Conservation (phyloP, 2,329 filamentous ascomycete species). For the Pseudogymnoascus sp. region DNA sequence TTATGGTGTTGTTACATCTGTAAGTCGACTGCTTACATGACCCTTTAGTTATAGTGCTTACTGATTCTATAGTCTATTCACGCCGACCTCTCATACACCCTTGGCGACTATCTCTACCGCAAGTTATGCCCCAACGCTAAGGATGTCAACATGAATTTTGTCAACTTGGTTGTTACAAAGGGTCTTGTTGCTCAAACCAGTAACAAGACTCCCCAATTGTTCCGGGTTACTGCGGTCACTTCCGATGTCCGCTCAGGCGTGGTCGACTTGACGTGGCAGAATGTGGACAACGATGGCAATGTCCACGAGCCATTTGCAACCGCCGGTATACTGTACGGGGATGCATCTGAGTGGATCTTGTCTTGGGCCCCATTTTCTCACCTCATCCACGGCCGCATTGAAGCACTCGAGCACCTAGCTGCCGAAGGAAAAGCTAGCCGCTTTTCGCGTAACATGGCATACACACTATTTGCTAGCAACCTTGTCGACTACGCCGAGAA, state of each 20-base stretch:
- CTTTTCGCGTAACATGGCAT: conserved; percentile 41
- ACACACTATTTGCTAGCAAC: conserved; percentile 20
- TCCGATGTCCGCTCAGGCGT: conserved; percentile 13
- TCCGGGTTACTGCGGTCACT: conserved; percentile 16
- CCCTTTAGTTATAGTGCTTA: conserved; percentile 22
- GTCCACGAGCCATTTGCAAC: conserved; percentile 33
- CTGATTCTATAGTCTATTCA: conserved; percentile 45
- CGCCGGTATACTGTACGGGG: conserved; percentile 42
- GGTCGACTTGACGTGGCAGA: conserved; percentile 24
- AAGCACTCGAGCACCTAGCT: conserved; percentile 39
- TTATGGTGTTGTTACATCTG: conserved; percentile 37
- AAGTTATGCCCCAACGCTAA: conserved; percentile 33
- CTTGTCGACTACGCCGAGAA: conserved; percentile 18
- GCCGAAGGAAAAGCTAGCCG: conserved; percentile 48
- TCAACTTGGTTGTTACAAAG: conserved; percentile 33
- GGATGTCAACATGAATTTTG: conserved; percentile 30
- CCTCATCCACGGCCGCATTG: conserved; percentile 39
- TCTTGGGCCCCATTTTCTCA: conserved; percentile 48
- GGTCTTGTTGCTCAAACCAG: conserved; percentile 30
- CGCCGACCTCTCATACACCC: conserved; percentile 52
- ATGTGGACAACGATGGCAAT: conserved; percentile 31
- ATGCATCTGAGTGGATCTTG: conserved; percentile 39
- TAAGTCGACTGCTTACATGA: conserved; percentile 27
- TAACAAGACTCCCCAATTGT: conserved; percentile 25
- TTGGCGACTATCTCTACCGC: conserved; percentile 47